Base-by-base conservation (phyloP, 225 moss, liverwort and hornwort genomes). In the Marchantia polymorpha region DNA sequence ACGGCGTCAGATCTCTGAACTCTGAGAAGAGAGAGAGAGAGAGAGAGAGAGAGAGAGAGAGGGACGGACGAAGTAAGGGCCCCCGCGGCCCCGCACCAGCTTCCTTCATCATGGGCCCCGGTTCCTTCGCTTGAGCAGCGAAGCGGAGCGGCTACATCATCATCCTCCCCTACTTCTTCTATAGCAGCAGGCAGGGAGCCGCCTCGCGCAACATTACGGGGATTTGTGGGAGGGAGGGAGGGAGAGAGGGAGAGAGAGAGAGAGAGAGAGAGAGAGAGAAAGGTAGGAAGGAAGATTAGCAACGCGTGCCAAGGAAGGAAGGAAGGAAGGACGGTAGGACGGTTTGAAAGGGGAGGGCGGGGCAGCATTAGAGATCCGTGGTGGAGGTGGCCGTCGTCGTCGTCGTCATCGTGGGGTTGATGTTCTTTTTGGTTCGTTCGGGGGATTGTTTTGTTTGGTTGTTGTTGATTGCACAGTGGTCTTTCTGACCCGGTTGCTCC, bases 371-470 rank as follows among this genome's bases (percentile, higher is more conserved):
- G 14, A 10, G 14, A 10, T 65, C 27, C 65, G 29, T 65, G 22
- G 17, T 23, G 25, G 2, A 11, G 65, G 25, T 7, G 27, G 65
- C 8, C 11, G 11, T 23, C 0, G 65, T 65, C 0, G 65, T n/a
- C 27, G 12, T 65, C 25, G 26, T 3, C 65, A 13, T 65, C 65
- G 65, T 65, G 16, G 16, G 20, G 60, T 19, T n/a, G 26, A 10
- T 65, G n/a, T 65, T 65, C 10, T 17, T 65, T 65, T 12, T 65
- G 27, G 17, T 25, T 65, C 29, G 19, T 65, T 65, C 9, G 65
- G 65, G 13, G 65, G 65, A 26, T 29, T 65, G 65, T 68, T 68
- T 68, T 68, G 68, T 68, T 68, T 47, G n/a, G 71, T 71, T 48
- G 48, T 71, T 71, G 71, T 50, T 71, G 71, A 22, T 50, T 47